Evolutionary conservation across 176 grass and related monocot genomes (phyloP), one percentile per base, ranked within the genome.

Genomic region (Oryza coarctata): DNA sequence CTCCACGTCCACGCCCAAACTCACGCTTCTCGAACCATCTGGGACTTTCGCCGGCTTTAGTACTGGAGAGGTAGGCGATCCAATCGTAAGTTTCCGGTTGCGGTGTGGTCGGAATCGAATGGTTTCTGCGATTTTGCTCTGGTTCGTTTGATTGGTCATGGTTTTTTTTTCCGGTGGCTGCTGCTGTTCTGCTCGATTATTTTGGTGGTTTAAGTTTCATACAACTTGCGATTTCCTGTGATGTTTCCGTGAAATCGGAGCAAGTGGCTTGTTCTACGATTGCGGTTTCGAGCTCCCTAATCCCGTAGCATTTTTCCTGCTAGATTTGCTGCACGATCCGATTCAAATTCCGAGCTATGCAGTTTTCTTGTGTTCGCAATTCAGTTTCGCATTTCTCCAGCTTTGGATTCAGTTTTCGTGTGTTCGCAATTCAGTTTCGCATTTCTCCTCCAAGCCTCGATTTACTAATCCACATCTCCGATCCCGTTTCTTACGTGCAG

Each of bases 401-500:
- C n/a, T n/a, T n/a, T n/a, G n/a, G n/a, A n/a, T n/a, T n/a, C 27
- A 40, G 15, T 83, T 79, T 84, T 12, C 45, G 27, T 41, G 12
- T 73, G 33, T 7, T 17, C 22, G 27, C 26, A 22, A 68, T 61
- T 20, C 10, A 40, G 35, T 10, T 39, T 41, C 33, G 14, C 10
- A 3, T 72, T 72, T 41, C 69, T 68, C 13, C 6, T 8, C 11
- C 7, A 12, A 77, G 57, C 17, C 26, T 63, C 25, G 36, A 36
- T 50, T 66, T 40, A 0, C 57, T 63, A 43, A 74, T 34, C 14
- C 30, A 2, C 10, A 39, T 18, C 34, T 34, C 50, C 75, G 63
- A 80, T 80, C 3, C 28, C 2, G 12, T 76, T 80, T 32, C 76
- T 75, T 6, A 31, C 2, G 27, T 63, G 71, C 70, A 84, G 76